Conservation (phyloP, 2,329 filamentous ascomycete genomes). For the Fusarium guadeloupense region DNA sequence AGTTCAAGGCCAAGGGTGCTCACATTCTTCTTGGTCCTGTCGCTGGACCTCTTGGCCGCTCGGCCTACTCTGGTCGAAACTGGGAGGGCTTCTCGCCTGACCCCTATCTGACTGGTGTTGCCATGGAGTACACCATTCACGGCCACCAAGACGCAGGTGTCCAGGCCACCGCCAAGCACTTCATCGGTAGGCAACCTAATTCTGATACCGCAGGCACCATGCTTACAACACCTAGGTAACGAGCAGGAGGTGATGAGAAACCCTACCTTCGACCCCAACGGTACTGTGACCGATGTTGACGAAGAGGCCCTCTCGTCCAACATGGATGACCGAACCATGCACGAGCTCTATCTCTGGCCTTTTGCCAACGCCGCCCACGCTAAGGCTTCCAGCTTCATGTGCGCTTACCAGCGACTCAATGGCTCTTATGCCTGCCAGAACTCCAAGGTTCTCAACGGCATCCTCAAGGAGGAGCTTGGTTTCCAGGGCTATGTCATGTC, state of each 20-base stretch:
- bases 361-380: conserved; percentile 48
- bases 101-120: conserved; percentile 71
- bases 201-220: neutral
- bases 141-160: conserved; percentile 51
- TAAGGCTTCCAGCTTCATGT: conserved; percentile 61
- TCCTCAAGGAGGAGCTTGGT: conserved; percentile 81
- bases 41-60: conserved; percentile 53
- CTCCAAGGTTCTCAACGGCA: conserved; percentile 75
- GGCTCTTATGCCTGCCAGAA: conserved; percentile 86
- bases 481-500: conserved; percentile 84
- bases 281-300: conserved; percentile 37
- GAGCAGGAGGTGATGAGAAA: conserved; percentile 50
- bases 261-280: conserved; percentile 39
- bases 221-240: conserved; percentile 32
- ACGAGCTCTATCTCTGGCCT: conserved; percentile 58
- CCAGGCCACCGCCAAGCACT: conserved; percentile 53
- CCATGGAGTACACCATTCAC: conserved; percentile 48
- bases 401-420: conserved; percentile 81
- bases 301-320: conserved; percentile 53
- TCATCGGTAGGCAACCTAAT: conserved; percentile 37
- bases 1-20: conserved; percentile 77
- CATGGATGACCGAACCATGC: conserved; percentile 67
- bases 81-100: conserved; percentile 74
- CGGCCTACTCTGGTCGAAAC: conserved; percentile 64
- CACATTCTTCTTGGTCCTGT: conserved; percentile 69